Base-by-base conservation (phyloP, 768 basidiomycete genomes). In the Phaffia tasmanica region DNA sequence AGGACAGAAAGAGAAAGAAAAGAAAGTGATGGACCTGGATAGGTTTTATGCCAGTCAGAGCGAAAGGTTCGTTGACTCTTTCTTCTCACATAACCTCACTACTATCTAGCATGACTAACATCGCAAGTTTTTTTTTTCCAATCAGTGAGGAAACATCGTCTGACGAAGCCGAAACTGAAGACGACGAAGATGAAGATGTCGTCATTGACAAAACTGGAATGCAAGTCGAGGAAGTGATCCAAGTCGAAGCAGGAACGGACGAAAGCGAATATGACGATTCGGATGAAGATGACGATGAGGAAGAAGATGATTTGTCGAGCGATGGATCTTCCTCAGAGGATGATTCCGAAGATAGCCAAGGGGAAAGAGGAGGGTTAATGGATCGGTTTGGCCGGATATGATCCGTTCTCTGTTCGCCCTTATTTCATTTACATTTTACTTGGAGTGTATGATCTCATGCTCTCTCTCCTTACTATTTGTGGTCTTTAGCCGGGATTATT, bases 11-110 rank as follows among this genome's bases (percentile, higher is more conserved):
- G 78, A 77, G 57, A 62, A 35, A 49, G 47, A 23, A 8, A 56
- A 47, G 29, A 54, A 42, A 42, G 35, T 61, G 25, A 78, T 72
- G 58, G 82, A 90, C 75, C 75, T 90, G 70, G 86, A 90, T 72
- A 80, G 82, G 69, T 91, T 90, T 73, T 90, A 89, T 73, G 86
- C 77, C 50, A 57, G 55, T 77, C 6, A 11, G 35, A 76, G 47
- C 19, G 35, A 58, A 29, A 67, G 66, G 66, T 67, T 7, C 60
- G 66, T 18, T 70, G 62, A n/a, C 70, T 59, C 1, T 68, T 7
- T 18, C 29, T 65, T 35, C 25, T 35, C 15, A 7, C 35, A 15
- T 23, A 18, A 14, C 1, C 35, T 19, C 14, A 9, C 23, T 42
- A 21, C 48, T 29, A 30, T 4, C n/a, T 7, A 11, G 21, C 48